phyloP scores from a whole-genome alignment of 129 eudicot genomes.

The Lonicera japonica region DNA sequence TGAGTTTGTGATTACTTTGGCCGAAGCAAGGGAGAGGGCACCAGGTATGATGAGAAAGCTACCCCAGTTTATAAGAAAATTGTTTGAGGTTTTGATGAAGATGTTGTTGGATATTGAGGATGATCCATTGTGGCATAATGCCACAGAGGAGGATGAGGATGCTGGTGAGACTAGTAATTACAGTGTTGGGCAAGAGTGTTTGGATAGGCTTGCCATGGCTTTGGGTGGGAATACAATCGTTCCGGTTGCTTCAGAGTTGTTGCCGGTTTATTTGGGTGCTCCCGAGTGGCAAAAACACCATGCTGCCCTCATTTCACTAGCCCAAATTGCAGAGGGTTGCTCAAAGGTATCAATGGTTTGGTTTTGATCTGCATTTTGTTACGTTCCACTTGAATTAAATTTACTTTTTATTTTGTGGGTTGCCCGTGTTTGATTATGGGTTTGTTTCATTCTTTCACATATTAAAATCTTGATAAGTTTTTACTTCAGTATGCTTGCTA shows the following conservation, averaged over 20 bases:
- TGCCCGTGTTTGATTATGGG: background rate
- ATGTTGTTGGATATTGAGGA: constrained; percentile 73
- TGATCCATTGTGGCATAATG: constrained; percentile 63
- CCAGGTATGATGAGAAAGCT: constrained; percentile 86
- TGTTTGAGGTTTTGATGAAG: constrained; percentile 66
- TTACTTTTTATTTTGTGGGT: background rate
- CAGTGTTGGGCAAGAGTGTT: constrained; percentile 69
- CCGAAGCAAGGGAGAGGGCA: constrained; percentile 72
- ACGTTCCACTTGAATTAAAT: background rate
- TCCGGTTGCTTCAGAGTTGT: constrained; percentile 63
- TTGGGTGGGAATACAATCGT: constrained; percentile 73
- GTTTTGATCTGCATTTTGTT: background rate
- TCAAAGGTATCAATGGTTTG: constrained; percentile 42
- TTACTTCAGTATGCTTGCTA: background rate
- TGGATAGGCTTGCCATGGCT: constrained; percentile 68
- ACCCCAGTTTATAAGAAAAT: constrained; percentile 56
- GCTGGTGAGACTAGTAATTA: constrained; percentile 72
- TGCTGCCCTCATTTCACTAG: constrained; percentile 67
- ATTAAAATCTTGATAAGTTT: too few species aligned
- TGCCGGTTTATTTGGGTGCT: constrained; percentile 56
- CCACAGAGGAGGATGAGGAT: constrained; percentile 63
- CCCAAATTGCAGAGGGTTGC: constrained; percentile 83
- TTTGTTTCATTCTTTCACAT: too few species aligned
- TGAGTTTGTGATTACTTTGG: constrained; percentile 71
- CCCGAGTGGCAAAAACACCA: constrained; percentile 79